Base-by-base conservation (phyloP, 768 basidiomycete genomes). In the Paxillus ammoniavirescens region DNA sequence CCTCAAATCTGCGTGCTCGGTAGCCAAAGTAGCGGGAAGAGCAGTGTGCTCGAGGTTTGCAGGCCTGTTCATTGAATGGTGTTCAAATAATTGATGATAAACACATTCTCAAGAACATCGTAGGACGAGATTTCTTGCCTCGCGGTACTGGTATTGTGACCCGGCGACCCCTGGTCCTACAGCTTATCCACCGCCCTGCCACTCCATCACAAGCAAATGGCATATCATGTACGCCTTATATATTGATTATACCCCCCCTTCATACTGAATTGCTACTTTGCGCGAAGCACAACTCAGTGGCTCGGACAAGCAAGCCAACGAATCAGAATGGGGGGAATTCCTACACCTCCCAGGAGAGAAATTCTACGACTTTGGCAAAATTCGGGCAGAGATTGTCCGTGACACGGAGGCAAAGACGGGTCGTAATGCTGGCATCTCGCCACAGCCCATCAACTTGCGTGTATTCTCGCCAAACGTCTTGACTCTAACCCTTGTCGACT, bases 321-420 rank as follows among this genome's bases (percentile, higher is more conserved):
- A 85, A 51, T 86, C 97, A 62, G 97, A 98, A 72, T 99, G 97
- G 97, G 97, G 96, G 62, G 97, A 99, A 73, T 99, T 99, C 80
- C 78, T 98, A 30, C 93, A 94, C 64, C 81, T 98, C 37, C 97
- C 96, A 0, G 90, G 91, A 55, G 91, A 98, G 76, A 99, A 98
- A 74, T 95, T 98, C 74, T 92, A 87, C 70, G 96, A 99, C 76
- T 99, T 99, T 75, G 80, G 85, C 72, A 95, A 97, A 79, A 97
- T 98, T 68, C 80, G 96, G 53, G 91, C 89, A 38, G 97, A 99
- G 73, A 99, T 99, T 60, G 82, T 98, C 30, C 85, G 87, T 58
- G 97, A 99, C 71, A 99, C 97, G 1, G 97, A 98, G 68, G 91
- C 91, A 54, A 98, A 98, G 82, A 99, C 97, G 0, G 97, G 97